Evolutionary conservation across 2,329 filamentous ascomycete species (phyloP).

Genomic region (Neopestalotiopsis rosae): DNA sequence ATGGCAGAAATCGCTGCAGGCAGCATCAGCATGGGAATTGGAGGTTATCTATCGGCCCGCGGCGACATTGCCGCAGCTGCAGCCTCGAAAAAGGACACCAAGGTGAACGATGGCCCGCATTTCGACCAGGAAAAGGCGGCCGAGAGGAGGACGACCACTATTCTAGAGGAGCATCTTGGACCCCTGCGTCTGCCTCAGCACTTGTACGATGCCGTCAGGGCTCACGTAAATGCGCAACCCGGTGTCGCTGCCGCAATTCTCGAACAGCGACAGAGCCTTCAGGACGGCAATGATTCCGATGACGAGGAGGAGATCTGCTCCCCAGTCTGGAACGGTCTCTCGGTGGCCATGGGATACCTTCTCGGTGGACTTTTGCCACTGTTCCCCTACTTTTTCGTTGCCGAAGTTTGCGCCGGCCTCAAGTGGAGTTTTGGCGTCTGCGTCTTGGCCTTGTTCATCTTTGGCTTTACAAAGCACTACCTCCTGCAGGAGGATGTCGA

Average conservation of each 20-base stretch:
- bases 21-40: slow-evolving; percentile 78
- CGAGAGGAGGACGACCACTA: slow-evolving; percentile 9
- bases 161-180: slow-evolving; percentile 30
- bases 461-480: slow-evolving; percentile 70
- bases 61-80: slow-evolving; percentile 47
- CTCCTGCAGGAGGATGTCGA: slow-evolving; percentile 30
- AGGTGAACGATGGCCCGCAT: not conserved
- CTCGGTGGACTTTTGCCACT: slow-evolving; percentile 74
- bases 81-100: not conserved
- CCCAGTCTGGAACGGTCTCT: slow-evolving; percentile 63
- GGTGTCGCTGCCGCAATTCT: slow-evolving; percentile 16
- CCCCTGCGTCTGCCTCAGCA: slow-evolving; percentile 30
- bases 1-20: slow-evolving; percentile 78
- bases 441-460: slow-evolving; percentile 62
- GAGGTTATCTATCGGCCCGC: slow-evolving; percentile 72
- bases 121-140: slow-evolving; percentile 42
- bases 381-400: slow-evolving; percentile 70
- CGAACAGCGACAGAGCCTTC: slow-evolving; percentile 45
- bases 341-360: slow-evolving; percentile 73
- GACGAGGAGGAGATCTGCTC: slow-evolving; percentile 29
- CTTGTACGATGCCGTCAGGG: slow-evolving; percentile 28
- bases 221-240: slow-evolving; percentile 27
- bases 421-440: slow-evolving; percentile 66
- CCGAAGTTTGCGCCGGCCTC: slow-evolving; percentile 53
- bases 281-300: not conserved